These are phyloP conservation scores for Yamadazyma triangularis DNA, from an alignment of 1,139 yeast genomes.

Conservation along the genomic window DNA sequence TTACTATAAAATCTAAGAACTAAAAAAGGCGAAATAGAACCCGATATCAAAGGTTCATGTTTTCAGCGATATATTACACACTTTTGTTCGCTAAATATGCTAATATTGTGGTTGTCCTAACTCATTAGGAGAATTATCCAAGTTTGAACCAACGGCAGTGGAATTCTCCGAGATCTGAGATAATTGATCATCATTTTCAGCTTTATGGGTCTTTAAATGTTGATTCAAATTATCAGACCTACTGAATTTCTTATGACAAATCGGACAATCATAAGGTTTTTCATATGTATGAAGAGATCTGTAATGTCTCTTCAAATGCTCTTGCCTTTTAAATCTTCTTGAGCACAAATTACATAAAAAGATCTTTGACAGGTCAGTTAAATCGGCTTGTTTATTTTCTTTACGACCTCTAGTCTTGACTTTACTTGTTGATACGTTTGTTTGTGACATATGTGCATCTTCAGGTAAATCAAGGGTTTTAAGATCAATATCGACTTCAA, in stretches of 20 bases:
- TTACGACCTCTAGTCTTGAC: conserved; percentile 42
- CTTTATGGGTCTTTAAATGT: conserved; percentile 67
- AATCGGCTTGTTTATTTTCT: conserved; percentile 44
- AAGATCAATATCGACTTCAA: conserved; percentile 40
- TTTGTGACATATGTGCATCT: conserved; percentile 34
- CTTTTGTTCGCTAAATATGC: no score
- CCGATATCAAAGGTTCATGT: no score
- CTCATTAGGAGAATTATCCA: no score
- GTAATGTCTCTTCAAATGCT: conserved; percentile 73
- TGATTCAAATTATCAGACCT: conserved; percentile 73
- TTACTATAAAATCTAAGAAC: no score
- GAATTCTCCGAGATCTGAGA: not conserved
- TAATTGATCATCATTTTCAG: conserved; percentile 15
- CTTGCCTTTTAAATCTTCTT: conserved; percentile 69
- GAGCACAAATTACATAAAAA: conserved; percentile 48
- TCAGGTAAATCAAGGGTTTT: conserved; percentile 40
- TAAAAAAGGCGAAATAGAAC: no score
- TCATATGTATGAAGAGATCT: conserved; percentile 71
- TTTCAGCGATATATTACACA: no score
- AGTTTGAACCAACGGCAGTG: not conserved
- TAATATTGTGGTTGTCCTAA: no score
- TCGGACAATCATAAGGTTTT: conserved; percentile 68
- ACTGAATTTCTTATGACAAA: conserved; percentile 69
- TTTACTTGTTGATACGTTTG: conserved; percentile 29
- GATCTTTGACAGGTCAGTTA: conserved; percentile 38